Evolutionary conservation across 2,329 filamentous ascomycete genomes (phyloP).

Genomic region (Exserohilum turcica): DNA sequence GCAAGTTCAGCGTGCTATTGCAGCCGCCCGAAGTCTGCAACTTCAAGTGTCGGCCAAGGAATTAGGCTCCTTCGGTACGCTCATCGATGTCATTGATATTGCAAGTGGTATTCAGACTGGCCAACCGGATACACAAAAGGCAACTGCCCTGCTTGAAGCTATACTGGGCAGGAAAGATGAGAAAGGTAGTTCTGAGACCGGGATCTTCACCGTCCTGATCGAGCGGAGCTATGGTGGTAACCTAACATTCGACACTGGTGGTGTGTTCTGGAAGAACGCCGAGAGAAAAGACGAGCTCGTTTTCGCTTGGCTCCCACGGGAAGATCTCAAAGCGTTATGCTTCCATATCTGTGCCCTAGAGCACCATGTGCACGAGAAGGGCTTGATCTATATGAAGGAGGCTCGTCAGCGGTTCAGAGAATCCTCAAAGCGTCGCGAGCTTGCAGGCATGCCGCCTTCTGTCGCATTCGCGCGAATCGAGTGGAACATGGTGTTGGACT

Average conservation of each 20-base stretch:
- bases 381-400: constrained; percentile 62
- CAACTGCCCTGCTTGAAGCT: constrained; percentile 50
- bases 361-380: constrained; percentile 60
- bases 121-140: constrained; percentile 63
- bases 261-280: constrained; percentile 48
- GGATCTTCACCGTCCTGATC: constrained; percentile 50
- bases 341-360: constrained; percentile 64
- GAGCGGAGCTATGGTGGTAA: constrained; percentile 42
- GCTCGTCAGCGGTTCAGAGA: constrained; percentile 58
- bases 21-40: constrained; percentile 74
- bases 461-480: constrained; percentile 52
- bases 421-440: constrained; percentile 32
- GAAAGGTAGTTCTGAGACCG: constrained; percentile 40
- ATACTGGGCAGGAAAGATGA: constrained; percentile 62
- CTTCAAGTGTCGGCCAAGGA: constrained; percentile 64
- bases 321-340: constrained; percentile 64
- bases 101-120: constrained; percentile 70
- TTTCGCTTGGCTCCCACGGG: constrained; percentile 65
- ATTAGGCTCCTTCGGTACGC: constrained; percentile 68
- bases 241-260: constrained; percentile 50
- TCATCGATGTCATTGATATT: constrained; percentile 72
- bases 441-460: constrained; percentile 29
- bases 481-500: constrained; percentile 70
- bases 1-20: constrained; percentile 73
- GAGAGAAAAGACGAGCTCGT: constrained; percentile 53